A percentile compares a stretch with the other conserved stretches of the same genome.
Conservation (phyloP, 2,329 filamentous ascomycete genomes). For the Graphiopsis chlorocephala region DNA sequence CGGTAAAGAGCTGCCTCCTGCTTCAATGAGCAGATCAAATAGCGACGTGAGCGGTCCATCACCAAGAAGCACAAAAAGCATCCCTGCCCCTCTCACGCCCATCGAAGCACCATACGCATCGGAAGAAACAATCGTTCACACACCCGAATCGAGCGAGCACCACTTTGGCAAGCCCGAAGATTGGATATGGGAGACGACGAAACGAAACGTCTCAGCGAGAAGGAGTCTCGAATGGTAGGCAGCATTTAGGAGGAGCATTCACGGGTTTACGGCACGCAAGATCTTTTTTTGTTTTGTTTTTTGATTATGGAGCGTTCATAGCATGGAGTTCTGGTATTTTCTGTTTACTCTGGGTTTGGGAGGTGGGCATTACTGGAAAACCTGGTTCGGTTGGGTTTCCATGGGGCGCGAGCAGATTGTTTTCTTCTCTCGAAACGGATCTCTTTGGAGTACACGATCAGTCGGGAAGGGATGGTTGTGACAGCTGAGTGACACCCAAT, state of each 20-base stretch:
- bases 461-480: background rate
- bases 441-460: background rate
- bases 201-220: conserved; percentile 4
- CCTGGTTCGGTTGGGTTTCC: background rate
- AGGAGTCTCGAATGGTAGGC: conserved; percentile 11
- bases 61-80: conserved; percentile 18
- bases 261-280: background rate
- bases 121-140: conserved; percentile 25
- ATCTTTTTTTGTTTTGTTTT: background rate
- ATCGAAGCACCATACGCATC: conserved; percentile 38
- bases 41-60: conserved; percentile 45
- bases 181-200: conserved; percentile 10
- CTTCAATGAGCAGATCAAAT: conserved; percentile 39
- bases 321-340: conserved; percentile 28
- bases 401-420: background rate
- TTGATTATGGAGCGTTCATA: conserved; percentile 6
- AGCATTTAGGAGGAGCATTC: background rate
- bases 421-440: background rate
- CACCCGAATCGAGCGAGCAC: conserved; percentile 35
- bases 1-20: conserved; percentile 60
- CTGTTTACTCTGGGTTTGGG: background rate
- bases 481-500: background rate
- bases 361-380: background rate
- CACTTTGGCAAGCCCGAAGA: conserved; percentile 2
- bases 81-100: conserved; percentile 33